These are phyloP conservation scores for Papilionanthe hybrid DNA, from an alignment of 116 monocot species.

Conservation along the genomic window DNA sequence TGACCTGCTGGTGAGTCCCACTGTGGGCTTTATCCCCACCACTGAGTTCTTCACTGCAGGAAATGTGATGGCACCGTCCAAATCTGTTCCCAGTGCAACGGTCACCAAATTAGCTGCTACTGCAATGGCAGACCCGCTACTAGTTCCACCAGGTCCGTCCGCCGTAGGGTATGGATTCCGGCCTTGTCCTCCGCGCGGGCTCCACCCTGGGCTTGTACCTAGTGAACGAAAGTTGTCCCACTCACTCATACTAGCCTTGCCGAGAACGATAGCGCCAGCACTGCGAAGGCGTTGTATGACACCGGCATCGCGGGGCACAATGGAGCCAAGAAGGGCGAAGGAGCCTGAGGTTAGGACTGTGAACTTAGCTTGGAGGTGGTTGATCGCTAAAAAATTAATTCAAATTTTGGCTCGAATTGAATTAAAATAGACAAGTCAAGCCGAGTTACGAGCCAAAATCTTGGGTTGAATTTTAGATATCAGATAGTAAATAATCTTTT, in stretches of 20 bases:
- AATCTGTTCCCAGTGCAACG: slow-evolving; percentile 61
- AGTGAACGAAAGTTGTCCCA: slow-evolving; percentile 9
- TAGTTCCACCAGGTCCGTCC: slow-evolving; percentile 47
- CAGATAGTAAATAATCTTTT: too few relatives aligned
- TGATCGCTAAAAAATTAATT: too few relatives aligned
- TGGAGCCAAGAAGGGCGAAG: too few relatives aligned
- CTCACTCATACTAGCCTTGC: slow-evolving; percentile 24
- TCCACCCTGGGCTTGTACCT: background rate
- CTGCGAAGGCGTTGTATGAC: slow-evolving; percentile 9
- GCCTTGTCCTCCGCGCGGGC: slow-evolving; percentile 11
- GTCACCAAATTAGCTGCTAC: slow-evolving; percentile 66
- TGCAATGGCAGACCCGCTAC: slow-evolving; percentile 67
- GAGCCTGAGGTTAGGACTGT: too few relatives aligned
- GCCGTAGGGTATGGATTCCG: slow-evolving; percentile 55
- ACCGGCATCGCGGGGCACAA: too few relatives aligned
- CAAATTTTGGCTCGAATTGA: too few relatives aligned
- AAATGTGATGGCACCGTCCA: slow-evolving; percentile 66
- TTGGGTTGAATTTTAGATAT: too few relatives aligned
- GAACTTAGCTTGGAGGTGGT: too few relatives aligned
- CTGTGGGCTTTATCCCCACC: slow-evolving; percentile 70
- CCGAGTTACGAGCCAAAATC: too few relatives aligned
- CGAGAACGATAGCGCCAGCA: slow-evolving; percentile 21
- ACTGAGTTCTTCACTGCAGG: slow-evolving; percentile 41
- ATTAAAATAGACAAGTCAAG: too few relatives aligned
- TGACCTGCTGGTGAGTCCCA: slow-evolving; percentile 61